Base-by-base conservation (phyloP, 2,329 filamentous ascomycete genomes). In the Penicillium sp. region DNA sequence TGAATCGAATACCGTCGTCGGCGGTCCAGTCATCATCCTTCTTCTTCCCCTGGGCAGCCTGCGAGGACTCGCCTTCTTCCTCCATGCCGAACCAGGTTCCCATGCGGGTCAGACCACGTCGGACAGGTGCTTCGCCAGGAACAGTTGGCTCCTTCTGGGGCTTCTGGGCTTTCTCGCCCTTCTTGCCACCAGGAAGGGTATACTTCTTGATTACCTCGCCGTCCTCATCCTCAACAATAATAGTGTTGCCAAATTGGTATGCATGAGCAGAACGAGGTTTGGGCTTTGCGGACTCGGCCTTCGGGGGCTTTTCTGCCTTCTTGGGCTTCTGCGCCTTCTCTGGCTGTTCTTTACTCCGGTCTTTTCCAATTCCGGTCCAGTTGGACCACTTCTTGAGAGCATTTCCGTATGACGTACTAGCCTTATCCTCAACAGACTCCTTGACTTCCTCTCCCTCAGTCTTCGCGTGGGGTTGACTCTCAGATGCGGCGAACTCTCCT, bases 151-250 rank as follows among this genome's bases (percentile, higher is more conserved):
- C 56, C 36, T 65, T 53, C 22, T 68, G 59, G 17, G 58, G 37
- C 47, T 69, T 66, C 8, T 63, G 56, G 30, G 52, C 37, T 56
- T 68, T 59, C 50, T 76, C 77, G 38, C 51, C 30, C 57, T 67
- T 59, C 53, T 76, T 77, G 33, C 73, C 67, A 5, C 74, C 73
- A 8, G 83, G 83, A 52, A 88, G 86, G 46, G 84, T 84, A 68
- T 86, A 87, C 66, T 86, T 87, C 75, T 86, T 87, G 72, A 88
- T 79, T 26, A 88, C 85, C 69, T 88, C 85, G 26, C 85, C 85
- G 62, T 87, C 84, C 65, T 86, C 84, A 61, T 88, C 85, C 67
- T 88, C 85, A 16, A 88, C 84, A 67, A 88, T 88, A 61, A 88
- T 85, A n/a, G 85, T 88, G 63, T 87, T 87, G 49, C 85, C 85